A percentile compares a stretch with the other conserved stretches of the same genome.
These are phyloP conservation scores for Colletotrichum agaves DNA, from an alignment of 2,329 filamentous ascomycete species.

Conservation along the genomic window DNA sequence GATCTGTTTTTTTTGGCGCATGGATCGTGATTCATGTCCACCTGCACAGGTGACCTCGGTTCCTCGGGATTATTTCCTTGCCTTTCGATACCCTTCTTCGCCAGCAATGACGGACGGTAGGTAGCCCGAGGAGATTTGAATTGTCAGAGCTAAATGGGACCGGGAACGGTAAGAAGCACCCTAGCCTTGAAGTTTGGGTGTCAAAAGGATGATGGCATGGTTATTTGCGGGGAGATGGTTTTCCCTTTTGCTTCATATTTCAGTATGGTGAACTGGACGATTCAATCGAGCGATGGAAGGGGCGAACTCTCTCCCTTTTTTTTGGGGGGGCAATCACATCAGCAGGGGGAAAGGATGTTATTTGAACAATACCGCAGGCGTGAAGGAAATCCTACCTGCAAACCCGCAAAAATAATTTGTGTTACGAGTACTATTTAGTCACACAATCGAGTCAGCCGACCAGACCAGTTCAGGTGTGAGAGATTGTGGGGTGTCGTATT, in stretches of 20 bases:
- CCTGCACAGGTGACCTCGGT: slow-evolving; percentile 13
- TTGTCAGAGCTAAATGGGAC: too few species aligned
- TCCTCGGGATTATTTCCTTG: neutral
- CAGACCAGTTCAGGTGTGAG: slow-evolving; percentile 12
- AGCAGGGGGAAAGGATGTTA: neutral
- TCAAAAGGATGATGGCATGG: slow-evolving; percentile 11
- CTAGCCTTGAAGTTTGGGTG: slow-evolving; percentile 6
- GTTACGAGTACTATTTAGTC: slow-evolving; percentile 33
- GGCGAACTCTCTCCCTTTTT: neutral
- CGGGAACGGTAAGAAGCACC: neutral
- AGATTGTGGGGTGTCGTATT: slow-evolving; percentile 31
- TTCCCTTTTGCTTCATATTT: too few species aligned
- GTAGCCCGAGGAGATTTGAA: too few species aligned
- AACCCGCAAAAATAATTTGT: slow-evolving; percentile 14
- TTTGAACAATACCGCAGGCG: neutral
- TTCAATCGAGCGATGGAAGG: neutral
- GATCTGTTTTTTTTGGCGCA: neutral
- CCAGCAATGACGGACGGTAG: too few species aligned
- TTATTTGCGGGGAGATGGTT: neutral
- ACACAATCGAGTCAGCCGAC: slow-evolving; percentile 34
- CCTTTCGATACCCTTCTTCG: neutral
- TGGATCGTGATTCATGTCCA: slow-evolving; percentile 25
- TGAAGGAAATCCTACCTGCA: neutral
- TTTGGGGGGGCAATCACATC: slow-evolving; percentile 1
- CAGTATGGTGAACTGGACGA: neutral